phyloP scores from a whole-genome alignment of 768 basidiomycete genomes.

The Pleurotus pulmonarius region DNA sequence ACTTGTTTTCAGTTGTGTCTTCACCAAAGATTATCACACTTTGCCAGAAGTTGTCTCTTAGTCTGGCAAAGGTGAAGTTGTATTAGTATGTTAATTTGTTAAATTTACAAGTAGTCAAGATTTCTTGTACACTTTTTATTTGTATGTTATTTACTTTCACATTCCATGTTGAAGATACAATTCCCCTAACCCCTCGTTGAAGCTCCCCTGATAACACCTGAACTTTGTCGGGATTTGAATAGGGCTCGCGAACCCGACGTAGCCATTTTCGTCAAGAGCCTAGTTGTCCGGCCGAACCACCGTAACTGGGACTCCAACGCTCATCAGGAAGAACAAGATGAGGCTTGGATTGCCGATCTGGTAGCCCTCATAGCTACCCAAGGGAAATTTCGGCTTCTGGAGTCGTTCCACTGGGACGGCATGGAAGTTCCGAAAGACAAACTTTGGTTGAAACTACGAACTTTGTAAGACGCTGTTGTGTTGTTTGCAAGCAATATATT shows the following conservation, averaged over 20 bases:
- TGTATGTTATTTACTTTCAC: too few relatives aligned
- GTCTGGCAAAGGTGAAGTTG: too few relatives aligned
- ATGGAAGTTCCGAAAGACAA: constrained; percentile 67
- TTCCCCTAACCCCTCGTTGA: too few relatives aligned
- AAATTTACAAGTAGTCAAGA: too few relatives aligned
- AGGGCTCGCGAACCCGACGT: constrained; percentile 38
- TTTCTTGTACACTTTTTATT: too few relatives aligned
- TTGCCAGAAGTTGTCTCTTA: too few relatives aligned
- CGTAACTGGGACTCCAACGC: constrained; percentile 9
- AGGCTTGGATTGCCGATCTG: constrained; percentile 2
- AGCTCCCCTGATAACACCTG: too few relatives aligned
- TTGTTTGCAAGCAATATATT: neutral
- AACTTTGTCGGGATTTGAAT: too few relatives aligned
- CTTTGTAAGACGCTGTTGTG: constrained; percentile 44
- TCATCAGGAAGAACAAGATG: constrained; percentile 4
- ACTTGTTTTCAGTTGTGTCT: too few relatives aligned
- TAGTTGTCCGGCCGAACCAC: constrained; percentile 46
- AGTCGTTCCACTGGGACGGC: constrained; percentile 68
- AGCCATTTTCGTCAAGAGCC: constrained; percentile 64
- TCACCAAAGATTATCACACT: too few relatives aligned
- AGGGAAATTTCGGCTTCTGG: constrained; percentile 1
- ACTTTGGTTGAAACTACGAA: constrained; percentile 73
- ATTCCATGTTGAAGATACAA: too few relatives aligned
- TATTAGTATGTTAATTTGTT: too few relatives aligned
- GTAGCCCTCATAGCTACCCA: neutral